Conservation (phyloP, 345 rosid genomes). For the Ailanthus altissimus region DNA sequence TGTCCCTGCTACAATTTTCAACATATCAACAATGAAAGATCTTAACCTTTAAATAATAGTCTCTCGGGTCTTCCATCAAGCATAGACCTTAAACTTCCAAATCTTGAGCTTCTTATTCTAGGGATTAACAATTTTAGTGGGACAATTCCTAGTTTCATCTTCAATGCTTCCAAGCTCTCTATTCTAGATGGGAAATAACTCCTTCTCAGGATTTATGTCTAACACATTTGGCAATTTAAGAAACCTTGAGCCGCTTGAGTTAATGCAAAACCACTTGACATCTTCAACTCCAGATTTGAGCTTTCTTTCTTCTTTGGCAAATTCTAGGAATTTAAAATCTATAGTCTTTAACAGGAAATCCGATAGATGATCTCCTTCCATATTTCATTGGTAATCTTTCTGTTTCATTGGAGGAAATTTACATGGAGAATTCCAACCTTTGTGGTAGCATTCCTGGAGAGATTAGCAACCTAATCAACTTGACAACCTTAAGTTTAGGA, state of each 20-base stretch:
- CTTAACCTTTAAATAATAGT: neutral
- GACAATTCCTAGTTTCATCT: constrained; percentile 2
- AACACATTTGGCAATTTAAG: constrained; percentile 4
- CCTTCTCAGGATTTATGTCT: neutral
- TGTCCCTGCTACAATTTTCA: constrained; percentile 14
- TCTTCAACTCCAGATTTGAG: neutral
- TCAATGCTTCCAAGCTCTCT: constrained; percentile 3
- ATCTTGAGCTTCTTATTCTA: neutral
- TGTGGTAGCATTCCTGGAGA: constrained; percentile 6
- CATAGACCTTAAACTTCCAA: neutral
- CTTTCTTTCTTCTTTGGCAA: constrained; percentile 14
- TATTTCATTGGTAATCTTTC: constrained; percentile 13
- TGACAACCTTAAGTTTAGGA: neutral
- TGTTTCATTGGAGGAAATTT: neutral
- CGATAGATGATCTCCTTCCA: constrained; percentile 1
- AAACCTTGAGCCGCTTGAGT: neutral
- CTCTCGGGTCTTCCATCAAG: constrained; percentile 5
- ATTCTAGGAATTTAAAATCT: constrained; percentile 2
- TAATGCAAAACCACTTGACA: constrained; percentile 4
- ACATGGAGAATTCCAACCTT: neutral
- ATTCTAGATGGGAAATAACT: neutral
- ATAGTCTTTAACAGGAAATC: neutral
- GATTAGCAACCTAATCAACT: constrained; percentile 2
- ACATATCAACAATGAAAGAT: neutral
- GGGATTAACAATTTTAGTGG: neutral